Evolutionary conservation across 768 basidiomycete genomes (phyloP).

Genomic region (Naematelia aurantialba): DNA sequence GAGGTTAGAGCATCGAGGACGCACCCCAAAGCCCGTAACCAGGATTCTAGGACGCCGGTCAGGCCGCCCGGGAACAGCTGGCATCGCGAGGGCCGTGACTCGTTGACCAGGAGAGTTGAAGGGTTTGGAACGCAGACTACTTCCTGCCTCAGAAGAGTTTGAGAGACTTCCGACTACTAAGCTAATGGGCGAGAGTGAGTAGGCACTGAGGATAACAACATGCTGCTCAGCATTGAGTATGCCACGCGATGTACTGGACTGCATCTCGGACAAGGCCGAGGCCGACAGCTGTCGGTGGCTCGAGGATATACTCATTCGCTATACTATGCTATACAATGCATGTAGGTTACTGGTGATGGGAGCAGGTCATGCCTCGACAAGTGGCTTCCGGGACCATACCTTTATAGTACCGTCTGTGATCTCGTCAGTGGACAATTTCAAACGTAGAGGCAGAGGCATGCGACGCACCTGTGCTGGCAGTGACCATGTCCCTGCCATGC

Average conservation of each 20-base stretch:
- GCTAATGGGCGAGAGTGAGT: too few relatives aligned
- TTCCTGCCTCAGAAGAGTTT: too few relatives aligned
- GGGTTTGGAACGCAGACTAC: not conserved
- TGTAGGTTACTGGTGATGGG: too few relatives aligned
- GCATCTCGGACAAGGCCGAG: not conserved
- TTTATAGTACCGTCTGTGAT: conserved; percentile 74
- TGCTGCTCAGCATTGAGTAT: too few relatives aligned
- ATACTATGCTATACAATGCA: too few relatives aligned
- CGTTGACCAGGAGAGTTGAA: not conserved
- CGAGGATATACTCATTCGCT: not conserved
- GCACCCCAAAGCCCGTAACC: not conserved
- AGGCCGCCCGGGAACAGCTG: not conserved
- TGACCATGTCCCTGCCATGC: conserved; percentile 76
- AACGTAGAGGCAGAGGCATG: not conserved
- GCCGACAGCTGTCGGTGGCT: not conserved
- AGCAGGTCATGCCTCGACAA: conserved; percentile 1
- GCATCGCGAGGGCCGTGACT: not conserved
- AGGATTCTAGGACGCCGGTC: not conserved
- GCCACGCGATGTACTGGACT: not conserved
- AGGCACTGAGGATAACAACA: too few relatives aligned
- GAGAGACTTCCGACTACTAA: too few relatives aligned
- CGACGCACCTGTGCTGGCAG: conserved; percentile 63
- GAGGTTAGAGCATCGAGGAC: too few relatives aligned
- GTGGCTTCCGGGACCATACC: conserved; percentile 60
- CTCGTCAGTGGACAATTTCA: not conserved